Base-by-base conservation (phyloP, 208 protist genomes). In the Herpetomonas muscarum region DNA sequence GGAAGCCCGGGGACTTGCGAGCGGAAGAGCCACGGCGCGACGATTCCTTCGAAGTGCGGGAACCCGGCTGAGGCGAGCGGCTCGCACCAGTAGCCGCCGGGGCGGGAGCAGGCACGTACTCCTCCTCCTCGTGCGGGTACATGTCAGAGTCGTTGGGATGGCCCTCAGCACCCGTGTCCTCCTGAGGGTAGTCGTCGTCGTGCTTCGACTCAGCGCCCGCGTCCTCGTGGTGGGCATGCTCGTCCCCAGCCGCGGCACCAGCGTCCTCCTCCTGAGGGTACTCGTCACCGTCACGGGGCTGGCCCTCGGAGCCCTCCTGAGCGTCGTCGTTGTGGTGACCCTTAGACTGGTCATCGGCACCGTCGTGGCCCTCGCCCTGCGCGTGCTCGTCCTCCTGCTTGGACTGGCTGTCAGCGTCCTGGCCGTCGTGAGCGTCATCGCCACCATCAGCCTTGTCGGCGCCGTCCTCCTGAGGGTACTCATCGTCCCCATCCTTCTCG, bases 1-100 rank as follows among this genome's bases (percentile, higher is more conserved):
- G 60, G 68, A 76, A 87, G 32, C 39, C 61, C 13, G 26, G 54
- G 25, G 22, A 37, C 17, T 61, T 37, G 19, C 34, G 26, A 13
- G 17, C 9, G 4, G 41, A 6, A 9, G 41, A 46, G 34, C 10
- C 7, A 15, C 34, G 41, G n/a, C 32, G 1, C 19, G 24, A 13
- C 31, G 30, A 52, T 15, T 34, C 67, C 49, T 67, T 56, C 5
- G 36, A 45, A 15, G 30, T 45, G 49, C 39, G 26, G 15, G 44
- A 28, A 26, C 5, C 28, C 7, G 19, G 6, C 19, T 7, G 19
- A n/a, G 9, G 19, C 9, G 44, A n/a, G 9, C 10, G 19, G 22
- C 7, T n/a, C 13, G 17, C 44, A 21, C 44, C 13, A 30, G 24
- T 55, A 15, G 28, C 15, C 45, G 7, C 30, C 2, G 26, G 30